phyloP scores from a whole-genome alignment of 2,329 filamentous ascomycete genomes.

The Monilinia polystroma region DNA sequence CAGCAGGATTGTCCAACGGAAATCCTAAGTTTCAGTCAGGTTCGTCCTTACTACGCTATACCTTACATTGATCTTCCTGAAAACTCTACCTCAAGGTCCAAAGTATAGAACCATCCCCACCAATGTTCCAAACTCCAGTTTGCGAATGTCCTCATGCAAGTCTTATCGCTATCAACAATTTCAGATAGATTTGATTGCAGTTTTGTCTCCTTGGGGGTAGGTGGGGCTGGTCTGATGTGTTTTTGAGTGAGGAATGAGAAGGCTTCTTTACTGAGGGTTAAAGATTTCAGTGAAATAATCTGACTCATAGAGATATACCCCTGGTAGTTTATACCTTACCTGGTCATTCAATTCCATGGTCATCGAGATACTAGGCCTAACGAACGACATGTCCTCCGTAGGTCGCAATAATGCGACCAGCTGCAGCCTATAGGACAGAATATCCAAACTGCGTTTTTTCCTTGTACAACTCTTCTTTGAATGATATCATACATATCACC shows the following conservation, averaged over 20 bases:
- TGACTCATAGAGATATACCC: neutral
- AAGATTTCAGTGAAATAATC: neutral
- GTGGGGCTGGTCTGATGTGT: neutral
- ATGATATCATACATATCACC: conserved; percentile 4
- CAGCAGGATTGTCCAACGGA: neutral
- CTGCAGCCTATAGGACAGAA: neutral
- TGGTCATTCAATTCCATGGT: neutral
- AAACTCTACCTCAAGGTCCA: neutral
- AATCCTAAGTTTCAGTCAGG: conserved; percentile 16
- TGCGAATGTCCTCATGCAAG: neutral
- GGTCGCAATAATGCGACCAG: neutral
- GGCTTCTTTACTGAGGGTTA: neutral
- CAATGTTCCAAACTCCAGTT: neutral
- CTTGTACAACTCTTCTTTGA: neutral
- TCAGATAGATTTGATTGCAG: conserved; percentile 1
- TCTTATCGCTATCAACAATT: neutral
- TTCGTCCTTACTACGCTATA: conserved; percentile 5
- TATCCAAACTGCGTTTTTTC: neutral
- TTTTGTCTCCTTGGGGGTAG: neutral
- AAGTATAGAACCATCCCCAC: neutral
- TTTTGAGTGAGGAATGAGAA: conserved; percentile 1
- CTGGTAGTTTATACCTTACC: neutral
- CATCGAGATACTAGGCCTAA: neutral
- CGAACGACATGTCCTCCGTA: neutral
- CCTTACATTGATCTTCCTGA: neutral